Base-by-base conservation (phyloP, 345 rosid species). In the Viola odorata region DNA sequence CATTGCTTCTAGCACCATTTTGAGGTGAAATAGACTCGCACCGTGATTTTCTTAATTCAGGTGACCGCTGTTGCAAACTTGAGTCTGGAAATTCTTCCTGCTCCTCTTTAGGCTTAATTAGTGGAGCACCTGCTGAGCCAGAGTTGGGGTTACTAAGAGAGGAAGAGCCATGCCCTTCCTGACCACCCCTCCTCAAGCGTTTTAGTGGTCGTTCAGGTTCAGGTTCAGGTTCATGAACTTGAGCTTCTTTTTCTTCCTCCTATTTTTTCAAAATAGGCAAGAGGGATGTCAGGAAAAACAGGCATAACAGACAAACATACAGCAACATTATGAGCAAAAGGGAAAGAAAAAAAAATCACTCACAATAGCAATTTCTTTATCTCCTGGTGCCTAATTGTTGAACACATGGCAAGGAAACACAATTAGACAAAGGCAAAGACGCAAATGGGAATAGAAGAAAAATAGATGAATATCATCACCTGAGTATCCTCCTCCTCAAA, bases 121-220 rank as follows among this genome's bases (percentile, higher is more conserved):
- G 68, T 42, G 52, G 45, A 36, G 69, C 38, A 62, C 77, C 81
- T 36, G 14, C 80, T 1, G 54, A 58, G 38, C 12, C 41, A 36
- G 79, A 64, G 58, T 55, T 73, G 63, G 57, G 52, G 60, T 63
- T 52, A 37, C 57, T 65, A 6, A 57, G 41, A 56, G 74, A 69
- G 51, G 73, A 45, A 32, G 79, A 61, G 42, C 41, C 50, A 12
- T 64, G 67, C 65, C 72, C 73, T 45, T 76, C 83, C 64, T 77
- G 91, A 41, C 79, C 70, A 41, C 79, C 70, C 70, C 82, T 82
- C 37, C 94, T 82, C 62, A 73, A 53, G 72, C 95, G 80, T 82
- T 94, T 94, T 40, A 92, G 53, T 14, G 97, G 98, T 3, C 68
- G 86, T 47, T 77, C 77, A 55, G 77, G 73, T 67, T 87, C 88